Conservation (phyloP, 139 green algal species). For the Haematococcus lacustris region DNA sequence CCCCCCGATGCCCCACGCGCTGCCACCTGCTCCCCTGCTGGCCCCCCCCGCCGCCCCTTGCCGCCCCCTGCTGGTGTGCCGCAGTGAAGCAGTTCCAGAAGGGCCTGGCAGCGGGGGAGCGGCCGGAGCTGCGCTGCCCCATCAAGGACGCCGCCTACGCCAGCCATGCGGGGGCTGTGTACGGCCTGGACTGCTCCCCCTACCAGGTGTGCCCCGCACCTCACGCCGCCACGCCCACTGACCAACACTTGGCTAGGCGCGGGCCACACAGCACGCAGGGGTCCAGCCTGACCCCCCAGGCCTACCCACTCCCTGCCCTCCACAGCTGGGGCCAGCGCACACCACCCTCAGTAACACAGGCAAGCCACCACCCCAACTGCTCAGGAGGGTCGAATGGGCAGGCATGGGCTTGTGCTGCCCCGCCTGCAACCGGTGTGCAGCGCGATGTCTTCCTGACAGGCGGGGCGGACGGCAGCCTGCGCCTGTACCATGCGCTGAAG, state of each 20-base stretch:
- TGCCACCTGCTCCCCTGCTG: not conserved
- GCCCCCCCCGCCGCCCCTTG: not conserved
- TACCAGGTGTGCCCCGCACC: conserved; percentile 22
- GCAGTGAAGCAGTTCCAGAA: conserved; percentile 23
- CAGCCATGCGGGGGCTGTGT: conserved; percentile 38
- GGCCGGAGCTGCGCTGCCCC: conserved; percentile 33
- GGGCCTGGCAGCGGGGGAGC: conserved; percentile 14
- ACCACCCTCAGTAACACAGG: not conserved
- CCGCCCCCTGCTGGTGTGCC: not conserved
- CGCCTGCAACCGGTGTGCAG: conserved; percentile 2
- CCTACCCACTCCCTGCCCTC: not conserved
- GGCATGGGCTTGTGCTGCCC: not conserved
- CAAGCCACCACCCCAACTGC: not conserved
- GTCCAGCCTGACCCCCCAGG: not conserved
- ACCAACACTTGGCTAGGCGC: not conserved
- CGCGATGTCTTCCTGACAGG: conserved; percentile 35
- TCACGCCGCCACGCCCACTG: not conserved
- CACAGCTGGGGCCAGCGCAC: too few species aligned
- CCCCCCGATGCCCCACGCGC: too few species aligned
- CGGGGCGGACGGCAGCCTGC: conserved; percentile 48
- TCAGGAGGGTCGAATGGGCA: not conserved
- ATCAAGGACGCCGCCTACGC: conserved; percentile 34
- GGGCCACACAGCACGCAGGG: not conserved
- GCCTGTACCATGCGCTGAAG: conserved; percentile 38
- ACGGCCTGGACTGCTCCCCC: conserved; percentile 42